Conservation (phyloP, 768 basidiomycete genomes). For the Terana coerulea region DNA sequence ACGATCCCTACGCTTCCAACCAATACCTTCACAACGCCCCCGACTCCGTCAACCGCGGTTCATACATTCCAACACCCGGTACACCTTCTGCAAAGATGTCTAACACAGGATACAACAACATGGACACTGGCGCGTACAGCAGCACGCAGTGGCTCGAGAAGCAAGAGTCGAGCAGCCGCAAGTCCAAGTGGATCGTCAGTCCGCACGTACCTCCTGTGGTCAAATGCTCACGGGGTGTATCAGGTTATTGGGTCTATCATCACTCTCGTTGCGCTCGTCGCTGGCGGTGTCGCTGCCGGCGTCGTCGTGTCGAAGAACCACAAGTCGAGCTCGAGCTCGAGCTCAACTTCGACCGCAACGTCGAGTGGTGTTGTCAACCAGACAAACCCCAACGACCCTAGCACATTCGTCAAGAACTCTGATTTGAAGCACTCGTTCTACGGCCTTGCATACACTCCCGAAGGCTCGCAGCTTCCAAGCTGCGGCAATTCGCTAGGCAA, state of each 20-base stretch:
- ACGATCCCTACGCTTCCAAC: slow-evolving; percentile 34
- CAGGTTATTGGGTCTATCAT: slow-evolving; percentile 45
- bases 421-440: slow-evolving; percentile 74
- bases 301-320: slow-evolving; percentile 59
- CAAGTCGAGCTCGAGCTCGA: slow-evolving; percentile 16
- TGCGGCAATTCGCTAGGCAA: slow-evolving; percentile 52
- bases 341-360: slow-evolving; percentile 13
- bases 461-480: slow-evolving; percentile 62
- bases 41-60: slow-evolving; percentile 18
- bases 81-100: slow-evolving; percentile 1
- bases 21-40: slow-evolving; percentile 17
- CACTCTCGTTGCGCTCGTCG: slow-evolving; percentile 47
- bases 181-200: slow-evolving; percentile 58
- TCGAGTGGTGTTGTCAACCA: slow-evolving; percentile 26
- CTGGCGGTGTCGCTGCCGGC: slow-evolving; percentile 59
- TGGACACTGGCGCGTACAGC: slow-evolving; percentile 26
- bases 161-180: slow-evolving; percentile 23
- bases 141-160: slow-evolving; percentile 40
- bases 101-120: slow-evolving; percentile 27
- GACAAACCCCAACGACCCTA: slow-evolving; percentile 65
- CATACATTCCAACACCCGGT: slow-evolving; percentile 17
- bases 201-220: background rate
- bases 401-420: slow-evolving; percentile 67
- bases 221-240: background rate
- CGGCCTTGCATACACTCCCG: slow-evolving; percentile 85